A percentile compares a stretch with the other conserved stretches of the same genome.
Evolutionary conservation across 176 grass and related monocot species (phyloP).

Genomic region (Lolium perenne): DNA sequence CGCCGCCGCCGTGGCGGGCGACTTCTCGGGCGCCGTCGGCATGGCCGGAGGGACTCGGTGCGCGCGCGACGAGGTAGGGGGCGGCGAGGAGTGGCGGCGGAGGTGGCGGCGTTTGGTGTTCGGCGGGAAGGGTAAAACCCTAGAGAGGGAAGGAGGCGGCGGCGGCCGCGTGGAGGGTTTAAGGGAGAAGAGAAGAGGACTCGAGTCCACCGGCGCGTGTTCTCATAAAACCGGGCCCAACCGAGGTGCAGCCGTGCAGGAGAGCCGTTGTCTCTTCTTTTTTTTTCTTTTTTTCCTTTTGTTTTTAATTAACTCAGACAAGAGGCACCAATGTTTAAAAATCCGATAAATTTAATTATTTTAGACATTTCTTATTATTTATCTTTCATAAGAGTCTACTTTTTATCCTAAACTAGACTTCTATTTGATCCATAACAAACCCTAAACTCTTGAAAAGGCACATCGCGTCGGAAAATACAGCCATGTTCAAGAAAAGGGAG

Average conservation of each 20-base stretch:
- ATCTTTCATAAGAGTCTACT: no score
- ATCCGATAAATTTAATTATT: no score
- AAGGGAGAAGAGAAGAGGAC: slow-evolving; percentile 5
- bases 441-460: no score
- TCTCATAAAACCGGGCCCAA: slow-evolving; percentile 23
- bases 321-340: no score
- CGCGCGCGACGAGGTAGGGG: background rate
- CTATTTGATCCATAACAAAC: no score
- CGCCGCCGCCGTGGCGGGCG: background rate
- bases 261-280: background rate
- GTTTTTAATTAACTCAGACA: no score
- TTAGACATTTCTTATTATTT: no score
- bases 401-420: no score
- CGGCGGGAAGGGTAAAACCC: slow-evolving; percentile 41
- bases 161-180: slow-evolving; percentile 6
- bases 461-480: no score
- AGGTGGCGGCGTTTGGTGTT: slow-evolving; percentile 12
- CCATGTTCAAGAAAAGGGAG: no score
- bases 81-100: background rate
- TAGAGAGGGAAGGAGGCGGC: slow-evolving; percentile 15
- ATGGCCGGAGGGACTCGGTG: background rate
- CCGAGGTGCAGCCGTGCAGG: background rate
- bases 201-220: background rate
- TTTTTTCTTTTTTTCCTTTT: background rate
- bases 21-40: slow-evolving; percentile 18